Evolutionary conservation across 495 filamentous ascomycete species (phyloP).

Genomic region (Penicillium argentinense): DNA sequence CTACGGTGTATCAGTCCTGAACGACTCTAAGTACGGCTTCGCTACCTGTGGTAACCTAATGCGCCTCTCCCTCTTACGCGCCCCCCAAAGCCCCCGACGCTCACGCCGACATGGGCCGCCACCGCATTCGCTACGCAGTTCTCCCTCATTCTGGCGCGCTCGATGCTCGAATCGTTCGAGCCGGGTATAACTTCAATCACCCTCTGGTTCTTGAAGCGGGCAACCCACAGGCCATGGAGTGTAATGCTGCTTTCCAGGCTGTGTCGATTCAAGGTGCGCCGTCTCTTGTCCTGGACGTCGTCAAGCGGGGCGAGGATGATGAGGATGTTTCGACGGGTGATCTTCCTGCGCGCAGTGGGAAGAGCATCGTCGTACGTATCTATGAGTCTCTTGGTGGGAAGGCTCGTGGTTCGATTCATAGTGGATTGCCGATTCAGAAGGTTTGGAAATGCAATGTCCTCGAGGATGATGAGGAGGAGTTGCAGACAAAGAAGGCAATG

Average conservation of each 20-base stretch:
- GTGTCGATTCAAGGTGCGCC: slow-evolving; percentile 57
- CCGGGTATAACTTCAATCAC: slow-evolving; percentile 87
- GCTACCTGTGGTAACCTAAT: slow-evolving; percentile 88
- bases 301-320: slow-evolving; percentile 96
- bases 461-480: slow-evolving; percentile 56
- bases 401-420: slow-evolving; percentile 63
- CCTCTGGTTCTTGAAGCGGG: slow-evolving; percentile 58
- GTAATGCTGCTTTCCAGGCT: slow-evolving; percentile 39
- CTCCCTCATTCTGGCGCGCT: slow-evolving; percentile 77
- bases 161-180: slow-evolving; percentile 70
- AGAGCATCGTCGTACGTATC: slow-evolving; percentile 76
- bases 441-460: slow-evolving; percentile 77
- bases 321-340: slow-evolving; percentile 77
- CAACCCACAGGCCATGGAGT: slow-evolving; percentile 6
- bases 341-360: slow-evolving; percentile 65
- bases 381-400: slow-evolving; percentile 92
- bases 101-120: slow-evolving; percentile 93
- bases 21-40: slow-evolving; percentile 97
- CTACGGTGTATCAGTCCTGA: slow-evolving; percentile 91
- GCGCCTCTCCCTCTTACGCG: slow-evolving; percentile 84
- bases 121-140: slow-evolving; percentile 88
- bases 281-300: slow-evolving; percentile 72
- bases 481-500: slow-evolving; percentile 47
- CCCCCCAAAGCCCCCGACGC: slow-evolving; percentile 96
- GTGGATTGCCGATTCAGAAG: slow-evolving; percentile 66